Evolutionary conservation across 1,284 basidiomycete genomes (phyloP).

Genomic region (Tilletia setariae): DNA sequence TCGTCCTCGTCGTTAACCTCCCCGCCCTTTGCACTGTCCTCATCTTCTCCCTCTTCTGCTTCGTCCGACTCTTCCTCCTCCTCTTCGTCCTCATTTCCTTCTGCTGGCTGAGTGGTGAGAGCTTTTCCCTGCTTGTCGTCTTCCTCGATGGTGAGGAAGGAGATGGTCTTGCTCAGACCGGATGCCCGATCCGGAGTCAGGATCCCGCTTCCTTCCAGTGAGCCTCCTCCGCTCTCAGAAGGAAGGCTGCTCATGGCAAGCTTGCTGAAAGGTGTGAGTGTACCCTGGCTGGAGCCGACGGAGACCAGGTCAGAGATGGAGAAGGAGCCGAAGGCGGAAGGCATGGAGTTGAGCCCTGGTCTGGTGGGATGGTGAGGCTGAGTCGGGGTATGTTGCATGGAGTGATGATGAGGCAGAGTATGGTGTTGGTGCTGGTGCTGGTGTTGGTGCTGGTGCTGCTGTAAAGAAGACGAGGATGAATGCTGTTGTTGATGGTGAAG

Average conservation of each 20-base stretch:
- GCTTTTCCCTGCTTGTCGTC: constrained; percentile 16
- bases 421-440: background rate
- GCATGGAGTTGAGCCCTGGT: background rate
- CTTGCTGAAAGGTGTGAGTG: background rate
- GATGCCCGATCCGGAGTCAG: background rate
- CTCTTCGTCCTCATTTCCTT: constrained; percentile 5
- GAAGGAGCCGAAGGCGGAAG: constrained; percentile 26
- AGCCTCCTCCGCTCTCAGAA: constrained; percentile 26
- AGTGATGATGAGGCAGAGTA: too few relatives aligned
- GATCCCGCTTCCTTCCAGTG: constrained; percentile 28
- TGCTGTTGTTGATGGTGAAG: too few relatives aligned
- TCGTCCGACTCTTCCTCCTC: constrained; percentile 16
- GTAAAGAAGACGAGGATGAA: too few relatives aligned
- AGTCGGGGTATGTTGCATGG: too few relatives aligned
- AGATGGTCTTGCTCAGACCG: constrained; percentile 7
- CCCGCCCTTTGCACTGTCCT: constrained; percentile 4
- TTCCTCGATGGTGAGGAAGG: constrained; percentile 25
- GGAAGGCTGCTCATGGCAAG: constrained; percentile 20
- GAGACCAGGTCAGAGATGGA: constrained; percentile 50
- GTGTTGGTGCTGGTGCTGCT: too few relatives aligned
- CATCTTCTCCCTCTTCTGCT: constrained; percentile 12
- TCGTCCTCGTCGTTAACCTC: constrained; percentile 12
- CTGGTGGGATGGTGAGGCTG: background rate
- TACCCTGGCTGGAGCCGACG: constrained; percentile 30
- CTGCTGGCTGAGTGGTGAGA: constrained; percentile 10